Conservation (phyloP, 108 stramenopile species). For the Epithemia pelagica region DNA sequence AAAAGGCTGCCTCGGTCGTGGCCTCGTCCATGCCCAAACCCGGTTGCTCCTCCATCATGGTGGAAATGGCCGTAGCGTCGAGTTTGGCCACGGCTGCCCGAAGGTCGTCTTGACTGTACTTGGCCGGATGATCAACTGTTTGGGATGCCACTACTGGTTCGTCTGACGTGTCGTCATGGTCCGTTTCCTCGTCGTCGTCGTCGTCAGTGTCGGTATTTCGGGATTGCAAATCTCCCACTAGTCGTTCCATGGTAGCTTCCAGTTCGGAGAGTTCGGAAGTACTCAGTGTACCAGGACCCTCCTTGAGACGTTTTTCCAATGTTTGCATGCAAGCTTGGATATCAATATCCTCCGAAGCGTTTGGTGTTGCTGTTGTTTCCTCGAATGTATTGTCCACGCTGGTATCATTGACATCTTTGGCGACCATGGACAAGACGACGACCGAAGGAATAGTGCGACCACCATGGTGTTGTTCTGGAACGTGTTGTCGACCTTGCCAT, state of each 20-base stretch:
- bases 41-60: not conserved
- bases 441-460: too few relatives aligned
- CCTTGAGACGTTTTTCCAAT: not conserved
- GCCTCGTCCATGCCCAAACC: slow-evolving; percentile 18
- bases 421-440: too few relatives aligned
- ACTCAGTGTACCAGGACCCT: not conserved
- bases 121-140: too few relatives aligned
- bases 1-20: slow-evolving; percentile 27
- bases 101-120: too few relatives aligned
- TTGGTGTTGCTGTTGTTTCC: too few relatives aligned
- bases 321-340: not conserved
- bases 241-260: not conserved
- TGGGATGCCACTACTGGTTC: too few relatives aligned
- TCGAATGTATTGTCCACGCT: too few relatives aligned
- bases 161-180: too few relatives aligned
- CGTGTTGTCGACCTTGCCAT: too few relatives aligned
- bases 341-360: too few relatives aligned
- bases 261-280: not conserved
- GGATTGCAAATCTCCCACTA: not conserved
- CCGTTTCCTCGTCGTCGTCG: not conserved
- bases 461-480: too few relatives aligned
- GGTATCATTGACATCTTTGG: too few relatives aligned
- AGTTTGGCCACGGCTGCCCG: not conserved
- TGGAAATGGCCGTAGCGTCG: not conserved
- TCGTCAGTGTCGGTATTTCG: not conserved